Evolutionary conservation across 1,284 basidiomycete species (phyloP).

Genomic region (Dichomitus squalens): DNA sequence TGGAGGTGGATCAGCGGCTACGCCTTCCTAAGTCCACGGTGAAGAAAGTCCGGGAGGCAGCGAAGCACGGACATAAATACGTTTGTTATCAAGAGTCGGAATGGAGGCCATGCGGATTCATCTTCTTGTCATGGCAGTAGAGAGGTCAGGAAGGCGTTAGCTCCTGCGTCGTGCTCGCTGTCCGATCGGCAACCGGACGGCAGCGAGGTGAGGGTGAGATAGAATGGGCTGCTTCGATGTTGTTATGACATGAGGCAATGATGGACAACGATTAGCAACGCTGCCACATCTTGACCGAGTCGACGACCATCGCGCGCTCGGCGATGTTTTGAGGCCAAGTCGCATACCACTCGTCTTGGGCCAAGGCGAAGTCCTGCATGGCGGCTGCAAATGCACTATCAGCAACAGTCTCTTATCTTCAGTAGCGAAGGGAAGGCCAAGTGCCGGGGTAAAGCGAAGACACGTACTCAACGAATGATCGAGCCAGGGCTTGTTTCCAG

Average conservation of each 20-base stretch:
- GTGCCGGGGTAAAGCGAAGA: background rate
- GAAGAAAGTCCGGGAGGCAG: background rate
- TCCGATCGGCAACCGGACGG: background rate
- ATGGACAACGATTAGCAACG: slow-evolving; percentile 39
- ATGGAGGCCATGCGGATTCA: background rate
- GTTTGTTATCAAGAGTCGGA: background rate
- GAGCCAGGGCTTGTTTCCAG: slow-evolving; percentile 78
- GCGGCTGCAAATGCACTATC: slow-evolving; percentile 39
- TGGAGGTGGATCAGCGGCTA: background rate
- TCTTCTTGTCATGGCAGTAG: background rate
- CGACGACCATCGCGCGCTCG: slow-evolving; percentile 72
- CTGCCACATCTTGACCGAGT: slow-evolving; percentile 81
- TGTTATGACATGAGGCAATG: background rate
- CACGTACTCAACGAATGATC: slow-evolving; percentile 59
- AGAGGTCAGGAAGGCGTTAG: background rate
- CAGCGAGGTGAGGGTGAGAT: background rate
- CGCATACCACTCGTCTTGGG: slow-evolving; percentile 65
- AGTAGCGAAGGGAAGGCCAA: background rate
- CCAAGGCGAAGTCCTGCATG: slow-evolving; percentile 68
- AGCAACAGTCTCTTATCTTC: background rate
- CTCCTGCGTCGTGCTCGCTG: background rate
- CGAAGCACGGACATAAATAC: background rate
- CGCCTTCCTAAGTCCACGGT: background rate
- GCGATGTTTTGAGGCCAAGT: slow-evolving; percentile 68
- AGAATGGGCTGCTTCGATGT: background rate